Conservation (phyloP, 345 rosid genomes). For the Gossypium anomalum region DNA sequence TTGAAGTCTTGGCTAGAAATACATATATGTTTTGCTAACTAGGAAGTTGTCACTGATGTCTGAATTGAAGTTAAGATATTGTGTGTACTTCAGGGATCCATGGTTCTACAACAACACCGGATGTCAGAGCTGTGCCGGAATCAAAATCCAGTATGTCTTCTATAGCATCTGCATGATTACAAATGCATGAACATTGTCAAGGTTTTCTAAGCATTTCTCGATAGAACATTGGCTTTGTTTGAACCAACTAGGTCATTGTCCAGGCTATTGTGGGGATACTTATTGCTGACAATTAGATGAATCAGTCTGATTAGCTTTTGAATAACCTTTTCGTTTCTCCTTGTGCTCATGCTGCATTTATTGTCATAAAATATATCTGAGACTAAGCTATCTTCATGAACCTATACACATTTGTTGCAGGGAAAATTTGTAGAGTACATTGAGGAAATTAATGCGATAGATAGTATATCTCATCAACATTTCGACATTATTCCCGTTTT, state of each 20-base stretch:
- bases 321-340: neutral
- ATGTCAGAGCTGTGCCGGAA: conserved; percentile 16
- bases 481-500: neutral
- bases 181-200: neutral
- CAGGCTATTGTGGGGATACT: neutral
- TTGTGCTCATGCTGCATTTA: neutral
- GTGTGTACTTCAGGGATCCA: conserved; percentile 13
- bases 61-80: neutral
- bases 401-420: neutral
- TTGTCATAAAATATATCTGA: neutral
- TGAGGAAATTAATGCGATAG: neutral
- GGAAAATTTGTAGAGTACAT: neutral
- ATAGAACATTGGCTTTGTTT: neutral
- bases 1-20: neutral
- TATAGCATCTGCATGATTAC: neutral
- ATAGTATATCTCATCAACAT: neutral
- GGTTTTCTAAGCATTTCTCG: neutral
- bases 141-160: conserved; percentile 19
- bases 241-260: neutral
- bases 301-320: neutral
- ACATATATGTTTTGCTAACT: neutral
- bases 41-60: conserved; percentile 5
- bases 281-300: neutral
- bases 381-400: neutral
- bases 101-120: conserved; percentile 17